A percentile compares a stretch with the other conserved stretches of the same genome.
Evolutionary conservation across 768 basidiomycete genomes (phyloP).

Genomic region (Pleurotus eryngii): DNA sequence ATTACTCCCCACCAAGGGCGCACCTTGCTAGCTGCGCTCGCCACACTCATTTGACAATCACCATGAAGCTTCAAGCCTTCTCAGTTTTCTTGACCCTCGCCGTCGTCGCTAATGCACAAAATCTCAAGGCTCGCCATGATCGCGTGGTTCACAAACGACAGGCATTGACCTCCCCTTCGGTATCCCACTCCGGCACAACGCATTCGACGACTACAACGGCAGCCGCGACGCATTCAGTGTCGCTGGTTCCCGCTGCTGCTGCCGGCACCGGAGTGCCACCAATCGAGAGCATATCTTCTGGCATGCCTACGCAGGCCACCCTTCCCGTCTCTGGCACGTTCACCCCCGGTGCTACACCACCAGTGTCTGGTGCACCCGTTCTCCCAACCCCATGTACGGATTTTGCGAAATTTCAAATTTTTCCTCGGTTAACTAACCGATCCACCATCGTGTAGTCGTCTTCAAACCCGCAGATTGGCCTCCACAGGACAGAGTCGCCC

Average conservation of each 20-base stretch:
- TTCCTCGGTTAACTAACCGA: too few species aligned
- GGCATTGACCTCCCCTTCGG: slow-evolving; percentile 12
- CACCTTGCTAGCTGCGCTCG: slow-evolving; percentile 8
- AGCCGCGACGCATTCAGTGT: slow-evolving; percentile 10
- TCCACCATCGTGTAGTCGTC: slow-evolving; percentile 31
- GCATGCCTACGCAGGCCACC: slow-evolving; percentile 55
- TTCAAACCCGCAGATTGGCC: slow-evolving; percentile 57
- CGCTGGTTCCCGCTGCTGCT: slow-evolving; percentile 5
- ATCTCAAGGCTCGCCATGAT: slow-evolving; percentile 31
- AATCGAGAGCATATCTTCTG: slow-evolving; percentile 47
- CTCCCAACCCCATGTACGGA: slow-evolving; percentile 60
- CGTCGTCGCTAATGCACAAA: slow-evolving; percentile 32
- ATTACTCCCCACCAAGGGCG: background rate
- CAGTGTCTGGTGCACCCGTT: slow-evolving; percentile 60
- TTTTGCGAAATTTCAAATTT: too few species aligned
- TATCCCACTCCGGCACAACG: slow-evolving; percentile 7
- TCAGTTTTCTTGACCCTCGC: slow-evolving; percentile 44
- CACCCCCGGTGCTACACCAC: slow-evolving; percentile 56
- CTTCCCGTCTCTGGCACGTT: slow-evolving; percentile 51
- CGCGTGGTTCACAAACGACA: slow-evolving; percentile 40
- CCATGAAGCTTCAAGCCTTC: slow-evolving; percentile 46
- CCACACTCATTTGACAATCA: slow-evolving; percentile 4
- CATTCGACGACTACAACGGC: slow-evolving; percentile 6
- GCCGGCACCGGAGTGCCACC: slow-evolving; percentile 12
- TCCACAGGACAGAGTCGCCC: slow-evolving; percentile 53